phyloP scores from a whole-genome alignment of 1,284 basidiomycete species.

The Puccinia sorghi region DNA sequence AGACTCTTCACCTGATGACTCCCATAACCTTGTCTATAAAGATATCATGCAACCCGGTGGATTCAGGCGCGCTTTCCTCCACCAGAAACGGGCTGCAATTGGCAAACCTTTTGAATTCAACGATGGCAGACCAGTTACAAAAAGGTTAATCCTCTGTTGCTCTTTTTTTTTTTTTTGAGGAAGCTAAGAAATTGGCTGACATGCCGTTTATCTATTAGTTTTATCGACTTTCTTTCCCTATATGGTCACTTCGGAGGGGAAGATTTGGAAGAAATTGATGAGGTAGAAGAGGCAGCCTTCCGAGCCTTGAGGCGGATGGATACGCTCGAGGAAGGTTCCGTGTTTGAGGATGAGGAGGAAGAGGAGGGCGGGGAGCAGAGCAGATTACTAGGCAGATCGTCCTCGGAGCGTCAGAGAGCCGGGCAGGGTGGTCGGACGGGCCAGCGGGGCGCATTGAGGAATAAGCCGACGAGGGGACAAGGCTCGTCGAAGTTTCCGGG shows the following conservation, averaged over 20 bases:
- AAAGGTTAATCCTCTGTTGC: neutral
- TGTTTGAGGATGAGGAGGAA: conserved; percentile 50
- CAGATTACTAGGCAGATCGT: conserved; percentile 46
- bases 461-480: neutral
- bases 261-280: conserved; percentile 83
- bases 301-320: conserved; percentile 55
- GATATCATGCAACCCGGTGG: conserved; percentile 48
- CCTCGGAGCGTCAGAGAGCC: conserved; percentile 45
- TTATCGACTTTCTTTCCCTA: conserved; percentile 87
- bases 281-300: conserved; percentile 68
- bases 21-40: conserved; percentile 27
- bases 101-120: conserved; percentile 12
- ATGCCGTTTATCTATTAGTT: conserved; percentile 62
- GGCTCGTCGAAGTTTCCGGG: conserved; percentile 3
- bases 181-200: neutral
- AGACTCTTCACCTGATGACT: neutral
- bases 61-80: conserved; percentile 25
- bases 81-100: conserved; percentile 33
- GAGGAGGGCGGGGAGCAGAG: conserved; percentile 43
- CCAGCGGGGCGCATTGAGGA: neutral
- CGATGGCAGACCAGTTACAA: conserved; percentile 19
- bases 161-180: neutral
- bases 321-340: conserved; percentile 63
- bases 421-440: neutral
- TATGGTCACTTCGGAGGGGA: conserved; percentile 89